Percentiles rank a stretch among this genome's conserved stretches.
Conservation (phyloP, 176 grass and related monocot genomes). For the Pontederia crassipes region DNA sequence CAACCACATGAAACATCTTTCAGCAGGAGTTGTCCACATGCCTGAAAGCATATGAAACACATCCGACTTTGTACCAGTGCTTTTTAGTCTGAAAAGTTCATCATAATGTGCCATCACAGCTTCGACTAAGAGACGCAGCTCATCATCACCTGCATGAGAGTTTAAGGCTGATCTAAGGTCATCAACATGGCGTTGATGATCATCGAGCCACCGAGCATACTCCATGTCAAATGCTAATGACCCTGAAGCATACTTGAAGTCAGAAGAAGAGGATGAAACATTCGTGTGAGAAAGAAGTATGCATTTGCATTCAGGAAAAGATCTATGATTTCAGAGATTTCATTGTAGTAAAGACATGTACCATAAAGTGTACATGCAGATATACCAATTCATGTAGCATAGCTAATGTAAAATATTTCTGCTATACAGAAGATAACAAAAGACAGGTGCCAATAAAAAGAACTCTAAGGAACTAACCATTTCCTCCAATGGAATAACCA, state of each 20-base stretch:
- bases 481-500: conserved; percentile 48
- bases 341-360: no score
- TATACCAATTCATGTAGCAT: no score
- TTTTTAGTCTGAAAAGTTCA: conserved; percentile 65
- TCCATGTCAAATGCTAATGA: conserved; percentile 65
- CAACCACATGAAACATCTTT: conserved; percentile 97
- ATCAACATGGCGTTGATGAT: conserved; percentile 60
- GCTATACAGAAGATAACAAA: no score
- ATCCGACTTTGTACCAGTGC: conserved; percentile 43
- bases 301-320: no score
- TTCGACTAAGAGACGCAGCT: conserved; percentile 56
- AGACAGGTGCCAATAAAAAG: background rate
- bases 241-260: conserved; percentile 12
- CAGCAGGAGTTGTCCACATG: conserved; percentile 84
- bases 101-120: conserved; percentile 58
- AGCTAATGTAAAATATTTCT: background rate
- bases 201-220: conserved; percentile 83
- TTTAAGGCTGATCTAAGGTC: conserved; percentile 56
- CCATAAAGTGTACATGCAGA: no score
- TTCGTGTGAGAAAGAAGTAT: background rate
- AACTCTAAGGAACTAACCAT: conserved; percentile 12
- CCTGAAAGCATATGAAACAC: conserved; percentile 86
- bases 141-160: conserved; percentile 40
- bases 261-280: no score
- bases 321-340: no score